Base-by-base conservation (phyloP, 306 rosid genomes). In the Pueraria montana region DNA sequence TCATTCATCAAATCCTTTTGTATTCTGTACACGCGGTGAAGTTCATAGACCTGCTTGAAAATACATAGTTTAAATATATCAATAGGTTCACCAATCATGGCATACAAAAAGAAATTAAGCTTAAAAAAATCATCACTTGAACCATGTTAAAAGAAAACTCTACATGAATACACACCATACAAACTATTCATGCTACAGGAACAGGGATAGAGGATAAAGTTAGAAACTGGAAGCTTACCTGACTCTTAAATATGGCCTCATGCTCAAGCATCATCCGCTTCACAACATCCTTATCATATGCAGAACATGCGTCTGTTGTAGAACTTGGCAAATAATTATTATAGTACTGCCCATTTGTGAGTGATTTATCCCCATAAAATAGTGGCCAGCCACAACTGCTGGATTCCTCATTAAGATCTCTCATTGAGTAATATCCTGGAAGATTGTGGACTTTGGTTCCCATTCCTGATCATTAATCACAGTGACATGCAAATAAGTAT, bases 341-440 rank as follows among this genome's bases (percentile, higher is more conserved):
- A 69, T 65, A 89, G 85, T 85, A 92, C 84, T 87, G 94, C 62
- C 93, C 91, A 53, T 89, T 96, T 75, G 89, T 50, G 62, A 85
- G 83, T 71, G 86, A 27, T 85, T 88, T 94, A 58, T 96, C 98
- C n/a, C 92, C 89, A 24, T 91, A 90, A 71, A 84, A 92, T 16
- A 87, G 69, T 13, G 94, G 92, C 98, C 99, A 96, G 66, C 91
- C 89, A 92, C 91, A 96, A 84, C 90, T 92, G 84, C 93, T 94
- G 55, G 97, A 91, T 88, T 92, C 97, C 79, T 96, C 99, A 55
- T 96, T 96, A 71, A 96, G 98, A 96, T 94, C 99, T 90, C 92
- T 92, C 93, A 96, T 92, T 58, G 98, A 85, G 88, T 83, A 89
- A 85, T 92, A 88, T 69, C 95, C 97, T 14, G 97, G 94, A 72